A percentile compares a stretch with the other conserved stretches of the same genome.
Conservation (phyloP, 1,284 basidiomycete genomes). For the Cerrena zonata region DNA sequence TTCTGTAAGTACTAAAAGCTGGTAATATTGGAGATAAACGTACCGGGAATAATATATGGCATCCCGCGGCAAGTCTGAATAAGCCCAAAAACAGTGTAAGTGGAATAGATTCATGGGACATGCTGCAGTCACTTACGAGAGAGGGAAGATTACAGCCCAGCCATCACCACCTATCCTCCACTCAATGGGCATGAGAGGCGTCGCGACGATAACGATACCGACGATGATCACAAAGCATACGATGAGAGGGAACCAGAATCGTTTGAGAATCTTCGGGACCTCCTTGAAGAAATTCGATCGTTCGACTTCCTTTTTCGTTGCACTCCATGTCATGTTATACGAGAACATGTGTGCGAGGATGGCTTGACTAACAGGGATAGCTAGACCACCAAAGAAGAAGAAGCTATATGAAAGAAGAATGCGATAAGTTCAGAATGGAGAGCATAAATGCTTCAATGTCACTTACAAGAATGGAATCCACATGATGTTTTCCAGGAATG, state of each 20-base stretch:
- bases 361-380: constrained; percentile 42
- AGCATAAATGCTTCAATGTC: not conserved
- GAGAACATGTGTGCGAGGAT: constrained; percentile 49
- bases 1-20: not conserved
- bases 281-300: constrained; percentile 57
- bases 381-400: constrained; percentile 53
- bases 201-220: constrained; percentile 35
- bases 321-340: constrained; percentile 52
- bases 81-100: not conserved
- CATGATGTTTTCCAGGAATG: constrained; percentile 38
- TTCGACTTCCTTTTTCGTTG: constrained; percentile 45
- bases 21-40: constrained; percentile 11
- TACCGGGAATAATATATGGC: constrained; percentile 40
- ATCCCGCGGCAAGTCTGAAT: constrained; percentile 28
- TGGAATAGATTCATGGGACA: not conserved
- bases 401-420: constrained; percentile 31
- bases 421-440: constrained; percentile 14
- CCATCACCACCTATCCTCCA: constrained; percentile 40
- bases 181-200: constrained; percentile 35
- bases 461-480: constrained; percentile 46
- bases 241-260: constrained; percentile 44
- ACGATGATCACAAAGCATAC: constrained; percentile 37
- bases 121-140: constrained; percentile 24
- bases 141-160: constrained; percentile 42
- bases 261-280: constrained; percentile 47